Conservation (phyloP, 2,329 filamentous ascomycete species). For the Hypocrella siamensis region DNA sequence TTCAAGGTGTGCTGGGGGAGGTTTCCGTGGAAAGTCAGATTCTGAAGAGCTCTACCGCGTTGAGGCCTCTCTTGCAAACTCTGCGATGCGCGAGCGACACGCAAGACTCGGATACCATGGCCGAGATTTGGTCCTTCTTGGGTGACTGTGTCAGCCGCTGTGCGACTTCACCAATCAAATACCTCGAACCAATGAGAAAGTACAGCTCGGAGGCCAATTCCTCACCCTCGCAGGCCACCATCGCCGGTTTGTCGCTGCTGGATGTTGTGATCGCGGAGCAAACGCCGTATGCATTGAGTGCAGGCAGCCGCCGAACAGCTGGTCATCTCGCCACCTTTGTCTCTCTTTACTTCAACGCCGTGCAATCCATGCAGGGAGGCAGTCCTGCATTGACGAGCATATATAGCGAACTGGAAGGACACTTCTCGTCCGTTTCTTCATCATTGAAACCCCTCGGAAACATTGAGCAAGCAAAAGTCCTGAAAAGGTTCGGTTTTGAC, state of each 20-base stretch:
- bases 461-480: conserved; percentile 5
- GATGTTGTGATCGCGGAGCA: conserved; percentile 62
- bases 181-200: conserved; percentile 55
- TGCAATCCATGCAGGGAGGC: conserved; percentile 17
- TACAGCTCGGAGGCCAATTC: conserved; percentile 13
- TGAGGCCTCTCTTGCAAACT: conserved; percentile 29
- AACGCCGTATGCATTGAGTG: conserved; percentile 49
- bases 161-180: conserved; percentile 63
- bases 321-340: conserved; percentile 41
- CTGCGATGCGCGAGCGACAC: conserved; percentile 10
- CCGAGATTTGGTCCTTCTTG: conserved; percentile 50
- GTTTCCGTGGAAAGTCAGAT: conserved; percentile 52
- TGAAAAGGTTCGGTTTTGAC: conserved; percentile 5
- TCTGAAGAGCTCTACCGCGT: conserved; percentile 33
- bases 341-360: conserved; percentile 37
- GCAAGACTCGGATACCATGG: conserved; percentile 12
- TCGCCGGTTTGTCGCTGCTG: conserved; percentile 39
- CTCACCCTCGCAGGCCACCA: conserved; percentile 9
- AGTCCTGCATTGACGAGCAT: neutral
- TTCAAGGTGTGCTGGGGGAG: conserved; percentile 40
- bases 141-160: conserved; percentile 73
- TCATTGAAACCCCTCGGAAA: conserved; percentile 9
- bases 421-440: conserved; percentile 11
- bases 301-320: conserved; percentile 25
- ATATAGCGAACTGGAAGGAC: conserved; percentile 14